Percentiles rank a stretch among this genome's conserved stretches.
phyloP scores from a whole-genome alignment of 1,139 yeast species.

The Candida mesenterica region DNA sequence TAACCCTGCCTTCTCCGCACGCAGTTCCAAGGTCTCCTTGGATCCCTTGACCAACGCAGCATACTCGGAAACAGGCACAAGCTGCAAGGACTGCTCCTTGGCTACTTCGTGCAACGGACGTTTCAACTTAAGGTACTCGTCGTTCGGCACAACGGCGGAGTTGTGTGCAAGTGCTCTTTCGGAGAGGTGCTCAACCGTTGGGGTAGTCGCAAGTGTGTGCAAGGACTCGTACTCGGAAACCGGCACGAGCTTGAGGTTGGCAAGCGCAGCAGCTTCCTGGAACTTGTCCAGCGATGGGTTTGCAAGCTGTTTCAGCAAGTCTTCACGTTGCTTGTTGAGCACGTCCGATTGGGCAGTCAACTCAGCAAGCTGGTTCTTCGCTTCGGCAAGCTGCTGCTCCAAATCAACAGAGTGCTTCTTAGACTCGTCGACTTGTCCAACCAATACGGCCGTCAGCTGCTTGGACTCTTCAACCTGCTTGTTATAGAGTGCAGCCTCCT shows the following conservation, averaged over 20 bases:
- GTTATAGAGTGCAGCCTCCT: too few relatives aligned
- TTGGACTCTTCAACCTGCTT: background rate
- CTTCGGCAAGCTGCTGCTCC: background rate
- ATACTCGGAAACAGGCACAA: slow-evolving; percentile 4
- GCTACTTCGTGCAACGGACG: slow-evolving; percentile 19
- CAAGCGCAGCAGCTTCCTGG: slow-evolving; percentile 7
- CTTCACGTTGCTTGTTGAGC: slow-evolving; percentile 2
- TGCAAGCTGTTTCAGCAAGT: slow-evolving; percentile 4
- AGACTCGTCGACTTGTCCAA: background rate
- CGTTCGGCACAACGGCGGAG: slow-evolving; percentile 20
- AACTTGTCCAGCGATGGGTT: slow-evolving; percentile 12
- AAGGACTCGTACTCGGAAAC: slow-evolving; percentile 35
- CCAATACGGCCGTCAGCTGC: background rate
- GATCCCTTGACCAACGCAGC: slow-evolving; percentile 2
- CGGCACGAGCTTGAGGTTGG: slow-evolving; percentile 25
- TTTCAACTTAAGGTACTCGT: slow-evolving; percentile 21
- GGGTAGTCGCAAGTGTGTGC: slow-evolving; percentile 34
- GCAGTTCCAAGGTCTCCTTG: slow-evolving; percentile 1
- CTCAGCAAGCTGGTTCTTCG: background rate
- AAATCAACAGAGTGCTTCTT: background rate
- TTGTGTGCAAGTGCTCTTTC: slow-evolving; percentile 19
- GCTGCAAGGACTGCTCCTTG: slow-evolving; percentile 13
- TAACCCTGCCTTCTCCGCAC: slow-evolving; percentile 16
- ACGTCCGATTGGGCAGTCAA: background rate
- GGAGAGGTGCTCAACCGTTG: slow-evolving; percentile 19